Conservation (phyloP, 495 filamentous ascomycete species). For the Gamarada debralockiae region DNA sequence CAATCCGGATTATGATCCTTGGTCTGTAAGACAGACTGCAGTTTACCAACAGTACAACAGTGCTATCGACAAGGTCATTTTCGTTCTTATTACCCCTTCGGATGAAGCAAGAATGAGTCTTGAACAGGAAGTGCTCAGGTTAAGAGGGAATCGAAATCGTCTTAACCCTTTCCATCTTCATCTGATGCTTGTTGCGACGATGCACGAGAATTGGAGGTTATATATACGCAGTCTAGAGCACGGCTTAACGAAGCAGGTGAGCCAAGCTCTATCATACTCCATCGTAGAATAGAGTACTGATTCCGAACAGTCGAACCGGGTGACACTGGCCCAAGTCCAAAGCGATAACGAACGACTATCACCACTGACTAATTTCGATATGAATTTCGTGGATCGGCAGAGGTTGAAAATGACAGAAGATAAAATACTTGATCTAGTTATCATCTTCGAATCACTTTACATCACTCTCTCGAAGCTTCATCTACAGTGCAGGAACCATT, state of each 20-base stretch:
- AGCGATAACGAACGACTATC: slow-evolving; percentile 9
- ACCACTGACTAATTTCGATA: slow-evolving; percentile 14
- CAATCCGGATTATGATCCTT: slow-evolving; percentile 13
- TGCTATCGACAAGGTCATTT: not conserved
- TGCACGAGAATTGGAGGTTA: slow-evolving; percentile 10
- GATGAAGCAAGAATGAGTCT: slow-evolving; percentile 1
- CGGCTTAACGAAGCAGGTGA: slow-evolving; percentile 1
- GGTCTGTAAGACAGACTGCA: slow-evolving; percentile 18
- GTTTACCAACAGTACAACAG: slow-evolving; percentile 9
- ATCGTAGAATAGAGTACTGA: not conserved
- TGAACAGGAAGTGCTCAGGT: not conserved
- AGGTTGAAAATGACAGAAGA: slow-evolving; percentile 15
- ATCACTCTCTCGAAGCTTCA: slow-evolving; percentile 5
- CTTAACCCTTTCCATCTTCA: slow-evolving; percentile 11
- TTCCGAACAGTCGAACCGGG: slow-evolving; percentile 7
- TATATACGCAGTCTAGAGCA: slow-evolving; percentile 16
- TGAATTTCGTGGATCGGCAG: slow-evolving; percentile 21
- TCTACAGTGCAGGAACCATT: not conserved
- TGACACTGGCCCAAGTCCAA: slow-evolving; percentile 8
- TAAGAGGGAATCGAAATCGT: not conserved
- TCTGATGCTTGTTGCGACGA: slow-evolving; percentile 14
- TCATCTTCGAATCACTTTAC: slow-evolving; percentile 7
- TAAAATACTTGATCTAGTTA: slow-evolving; percentile 13
- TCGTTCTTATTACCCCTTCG: slow-evolving; percentile 13
- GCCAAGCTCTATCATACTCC: not conserved